Evolutionary conservation across 805 yeast species (phyloP).

Genomic region (Pichia thaimueangensis): DNA sequence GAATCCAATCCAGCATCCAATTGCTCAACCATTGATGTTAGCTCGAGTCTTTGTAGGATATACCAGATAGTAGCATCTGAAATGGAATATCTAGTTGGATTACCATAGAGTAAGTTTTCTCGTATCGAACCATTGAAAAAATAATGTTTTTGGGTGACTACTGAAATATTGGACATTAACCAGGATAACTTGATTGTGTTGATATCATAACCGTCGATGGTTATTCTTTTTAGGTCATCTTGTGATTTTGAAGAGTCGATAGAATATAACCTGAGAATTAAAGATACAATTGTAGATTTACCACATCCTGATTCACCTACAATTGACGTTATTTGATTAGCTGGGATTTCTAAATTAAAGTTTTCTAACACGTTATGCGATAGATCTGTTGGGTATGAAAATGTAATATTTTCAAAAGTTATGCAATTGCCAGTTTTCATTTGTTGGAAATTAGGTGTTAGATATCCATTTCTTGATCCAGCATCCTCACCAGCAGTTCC

Average conservation of each 20-base stretch:
- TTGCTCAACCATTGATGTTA: slow-evolving; percentile 46
- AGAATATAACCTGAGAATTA: slow-evolving; percentile 49
- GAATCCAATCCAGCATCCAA: slow-evolving; percentile 59
- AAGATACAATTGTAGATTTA: slow-evolving; percentile 65
- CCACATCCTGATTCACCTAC: slow-evolving; percentile 91
- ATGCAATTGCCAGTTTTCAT: slow-evolving; percentile 23
- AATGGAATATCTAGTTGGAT: slow-evolving; percentile 18
- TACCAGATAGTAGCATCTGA: slow-evolving; percentile 30
- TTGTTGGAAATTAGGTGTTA: slow-evolving; percentile 22
- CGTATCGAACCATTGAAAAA: slow-evolving; percentile 69
- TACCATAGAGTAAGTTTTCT: slow-evolving; percentile 67
- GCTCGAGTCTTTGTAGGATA: slow-evolving; percentile 40
- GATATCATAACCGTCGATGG: slow-evolving; percentile 44
- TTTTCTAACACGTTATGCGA: slow-evolving; percentile 31
- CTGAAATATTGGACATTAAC: slow-evolving; percentile 49
- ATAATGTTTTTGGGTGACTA: slow-evolving; percentile 71
- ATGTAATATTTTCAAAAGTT: slow-evolving; percentile 39
- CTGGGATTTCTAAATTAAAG: slow-evolving; percentile 36
- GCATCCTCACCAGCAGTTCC: slow-evolving; percentile 30
- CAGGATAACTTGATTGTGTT: slow-evolving; percentile 37
- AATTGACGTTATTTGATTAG: slow-evolving; percentile 54
- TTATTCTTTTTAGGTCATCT: slow-evolving; percentile 25
- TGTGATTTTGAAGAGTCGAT: slow-evolving; percentile 7
- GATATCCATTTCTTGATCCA: slow-evolving; percentile 33
- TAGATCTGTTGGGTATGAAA: slow-evolving; percentile 39